phyloP scores from a whole-genome alignment of 2,329 filamentous ascomycete genomes.

The Microdochium nivale region DNA sequence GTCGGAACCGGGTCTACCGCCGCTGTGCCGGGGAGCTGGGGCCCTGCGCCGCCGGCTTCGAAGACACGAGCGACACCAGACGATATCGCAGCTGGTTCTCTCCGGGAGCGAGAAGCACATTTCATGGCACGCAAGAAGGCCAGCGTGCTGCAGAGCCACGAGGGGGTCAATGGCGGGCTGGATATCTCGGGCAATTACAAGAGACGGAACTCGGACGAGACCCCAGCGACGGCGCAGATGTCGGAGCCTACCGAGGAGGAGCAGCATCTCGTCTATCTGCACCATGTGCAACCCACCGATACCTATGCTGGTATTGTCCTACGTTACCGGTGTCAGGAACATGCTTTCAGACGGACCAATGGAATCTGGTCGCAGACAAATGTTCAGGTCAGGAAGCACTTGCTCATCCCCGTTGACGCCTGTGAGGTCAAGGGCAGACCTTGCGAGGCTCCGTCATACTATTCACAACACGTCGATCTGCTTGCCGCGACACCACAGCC shows the following conservation, averaged over 20 bases:
- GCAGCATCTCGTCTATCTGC: slow-evolving; percentile 82
- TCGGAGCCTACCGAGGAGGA: slow-evolving; percentile 58
- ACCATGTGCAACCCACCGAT: slow-evolving; percentile 73
- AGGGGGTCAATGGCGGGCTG: slow-evolving; percentile 49
- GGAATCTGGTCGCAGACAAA: slow-evolving; percentile 91
- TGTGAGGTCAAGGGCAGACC: slow-evolving; percentile 74
- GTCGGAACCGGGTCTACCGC: slow-evolving; percentile 10
- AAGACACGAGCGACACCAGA: slow-evolving; percentile 27
- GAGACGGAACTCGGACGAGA: slow-evolving; percentile 60
- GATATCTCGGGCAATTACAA: slow-evolving; percentile 51
- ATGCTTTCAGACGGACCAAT: slow-evolving; percentile 78
- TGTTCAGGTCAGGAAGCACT: slow-evolving; percentile 72
- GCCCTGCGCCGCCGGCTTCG: slow-evolving; percentile 34
- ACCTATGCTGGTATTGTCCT: slow-evolving; percentile 88
- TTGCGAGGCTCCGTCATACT: slow-evolving; percentile 43
- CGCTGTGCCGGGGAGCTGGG: slow-evolving; percentile 31
- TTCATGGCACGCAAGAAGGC: slow-evolving; percentile 48
- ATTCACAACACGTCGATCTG: slow-evolving; percentile 36
- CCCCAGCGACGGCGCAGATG: slow-evolving; percentile 19
- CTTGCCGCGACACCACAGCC: slow-evolving; percentile 38
- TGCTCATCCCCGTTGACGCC: slow-evolving; percentile 82
- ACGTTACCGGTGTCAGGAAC: slow-evolving; percentile 78
- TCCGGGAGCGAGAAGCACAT: slow-evolving; percentile 42
- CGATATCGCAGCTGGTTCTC: slow-evolving; percentile 46
- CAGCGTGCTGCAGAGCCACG: slow-evolving; percentile 52